Evolutionary conservation across 176 grass and related monocot species (phyloP).

Genomic region (Lolium multiflorum): DNA sequence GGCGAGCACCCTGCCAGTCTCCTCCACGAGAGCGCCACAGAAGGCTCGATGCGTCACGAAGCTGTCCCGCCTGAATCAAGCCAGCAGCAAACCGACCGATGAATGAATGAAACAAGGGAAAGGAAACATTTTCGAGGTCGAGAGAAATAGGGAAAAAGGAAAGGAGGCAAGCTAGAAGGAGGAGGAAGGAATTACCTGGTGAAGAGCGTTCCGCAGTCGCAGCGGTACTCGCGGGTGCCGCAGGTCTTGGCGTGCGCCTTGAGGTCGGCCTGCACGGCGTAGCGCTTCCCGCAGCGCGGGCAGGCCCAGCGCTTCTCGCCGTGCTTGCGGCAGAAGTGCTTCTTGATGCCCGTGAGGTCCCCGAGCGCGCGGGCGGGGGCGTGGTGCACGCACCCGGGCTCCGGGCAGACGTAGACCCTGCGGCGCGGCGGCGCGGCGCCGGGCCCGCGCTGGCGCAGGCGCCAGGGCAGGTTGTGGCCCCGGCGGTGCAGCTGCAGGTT

Average conservation of each 20-base stretch:
- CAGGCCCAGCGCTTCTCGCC: slow-evolving; percentile 89
- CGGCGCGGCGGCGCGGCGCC: slow-evolving; percentile 54
- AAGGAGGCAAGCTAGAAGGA: neutral
- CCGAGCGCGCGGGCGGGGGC: slow-evolving; percentile 64
- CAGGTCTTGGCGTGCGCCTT: slow-evolving; percentile 96
- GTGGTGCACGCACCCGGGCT: slow-evolving; percentile 70
- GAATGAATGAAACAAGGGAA: slow-evolving; percentile 20
- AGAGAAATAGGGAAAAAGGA: neutral
- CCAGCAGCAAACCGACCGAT: slow-evolving; percentile 11
- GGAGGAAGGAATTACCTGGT: slow-evolving; percentile 57
- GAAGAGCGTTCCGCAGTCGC: slow-evolving; percentile 95
- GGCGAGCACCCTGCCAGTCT: slow-evolving; percentile 39
- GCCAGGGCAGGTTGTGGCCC: slow-evolving; percentile 65
- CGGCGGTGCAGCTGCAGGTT: slow-evolving; percentile 79
- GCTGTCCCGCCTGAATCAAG: slow-evolving; percentile 58
- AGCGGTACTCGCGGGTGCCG: slow-evolving; percentile 88
- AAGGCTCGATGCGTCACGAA: slow-evolving; percentile 70
- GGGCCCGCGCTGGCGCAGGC: slow-evolving; percentile 63
- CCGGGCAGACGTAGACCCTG: slow-evolving; percentile 79
- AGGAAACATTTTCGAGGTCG: neutral
- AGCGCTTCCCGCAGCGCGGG: slow-evolving; percentile 86
- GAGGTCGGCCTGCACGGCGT: slow-evolving; percentile 93
- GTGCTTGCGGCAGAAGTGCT: slow-evolving; percentile 87
- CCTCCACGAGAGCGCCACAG: slow-evolving; percentile 67
- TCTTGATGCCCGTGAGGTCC: slow-evolving; percentile 88